A percentile compares a stretch with the other conserved stretches of the same genome.
Conservation (phyloP, 495 filamentous ascomycete species). For the Haplographium delicatum region DNA sequence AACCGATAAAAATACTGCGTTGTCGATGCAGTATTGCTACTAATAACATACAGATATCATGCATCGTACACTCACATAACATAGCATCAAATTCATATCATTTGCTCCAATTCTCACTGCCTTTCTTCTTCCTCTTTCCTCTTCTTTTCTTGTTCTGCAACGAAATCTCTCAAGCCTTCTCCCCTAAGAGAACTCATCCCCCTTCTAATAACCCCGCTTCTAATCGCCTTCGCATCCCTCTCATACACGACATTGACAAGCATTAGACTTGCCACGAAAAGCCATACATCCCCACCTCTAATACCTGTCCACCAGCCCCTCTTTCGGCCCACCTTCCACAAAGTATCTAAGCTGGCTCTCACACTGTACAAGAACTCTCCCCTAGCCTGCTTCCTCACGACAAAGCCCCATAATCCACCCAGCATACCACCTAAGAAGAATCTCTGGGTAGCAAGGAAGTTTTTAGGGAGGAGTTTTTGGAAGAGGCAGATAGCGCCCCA, state of each 20-base stretch:
- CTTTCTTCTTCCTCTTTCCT: constrained; percentile 25
- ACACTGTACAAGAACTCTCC: constrained; percentile 66
- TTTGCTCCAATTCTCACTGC: too few species aligned
- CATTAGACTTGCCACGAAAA: constrained; percentile 74
- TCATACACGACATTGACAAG: constrained; percentile 77
- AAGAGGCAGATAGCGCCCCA: constrained; percentile 90
- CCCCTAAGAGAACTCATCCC: constrained; percentile 70
- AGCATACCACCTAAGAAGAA: constrained; percentile 86
- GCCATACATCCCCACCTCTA: constrained; percentile 72
- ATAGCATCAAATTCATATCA: too few species aligned
- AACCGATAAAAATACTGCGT: too few species aligned
- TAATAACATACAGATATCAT: too few species aligned
- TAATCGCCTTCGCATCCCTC: constrained; percentile 58
- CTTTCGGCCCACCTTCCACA: constrained; percentile 92
- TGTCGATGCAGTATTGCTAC: too few species aligned
- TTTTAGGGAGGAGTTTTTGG: constrained; percentile 67
- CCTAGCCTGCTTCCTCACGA: constrained; percentile 58
- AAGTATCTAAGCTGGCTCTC: constrained; percentile 65
- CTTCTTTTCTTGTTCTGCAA: constrained; percentile 23
- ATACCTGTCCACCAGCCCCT: constrained; percentile 74
- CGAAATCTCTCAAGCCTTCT: constrained; percentile 31
- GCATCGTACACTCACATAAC: too few species aligned
- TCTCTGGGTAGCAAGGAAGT: constrained; percentile 69
- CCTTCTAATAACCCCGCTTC: constrained; percentile 63
- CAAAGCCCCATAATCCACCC: constrained; percentile 75